Conservation (phyloP, 768 basidiomycete genomes). For the Ramaria sp. region DNA sequence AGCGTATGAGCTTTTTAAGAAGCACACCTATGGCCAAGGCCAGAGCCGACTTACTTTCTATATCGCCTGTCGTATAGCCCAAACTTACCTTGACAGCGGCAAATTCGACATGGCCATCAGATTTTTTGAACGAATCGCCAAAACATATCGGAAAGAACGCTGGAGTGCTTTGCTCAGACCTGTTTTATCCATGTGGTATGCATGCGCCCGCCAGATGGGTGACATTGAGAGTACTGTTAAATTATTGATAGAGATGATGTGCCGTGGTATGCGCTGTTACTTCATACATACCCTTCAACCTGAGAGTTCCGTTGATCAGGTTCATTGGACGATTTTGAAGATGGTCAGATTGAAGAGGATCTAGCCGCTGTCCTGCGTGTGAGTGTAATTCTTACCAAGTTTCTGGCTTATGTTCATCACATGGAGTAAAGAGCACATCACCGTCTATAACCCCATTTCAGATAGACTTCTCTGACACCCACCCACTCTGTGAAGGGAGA, state of each 20-base stretch:
- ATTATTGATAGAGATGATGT: constrained; percentile 76
- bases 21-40: constrained; percentile 39
- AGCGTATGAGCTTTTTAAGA: constrained; percentile 89
- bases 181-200: constrained; percentile 70
- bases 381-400: constrained; percentile 7
- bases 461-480: constrained; percentile 53
- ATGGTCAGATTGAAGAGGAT: constrained; percentile 49
- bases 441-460: constrained; percentile 45
- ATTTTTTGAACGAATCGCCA: constrained; percentile 89
- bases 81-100: constrained; percentile 67
- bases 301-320: constrained; percentile 21
- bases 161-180: constrained; percentile 71
- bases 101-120: constrained; percentile 88
- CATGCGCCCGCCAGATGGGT: constrained; percentile 67
- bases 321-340: constrained; percentile 19
- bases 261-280: constrained; percentile 41
- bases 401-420: neutral
- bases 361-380: constrained; percentile 67
- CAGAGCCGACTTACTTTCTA: constrained; percentile 78
- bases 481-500: constrained; percentile 45
- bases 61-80: constrained; percentile 85
- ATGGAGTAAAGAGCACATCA: constrained; percentile 47
- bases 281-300: constrained; percentile 7
- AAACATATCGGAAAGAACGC: constrained; percentile 74
- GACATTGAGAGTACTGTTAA: constrained; percentile 68